phyloP scores from a whole-genome alignment of 73 alveolate species.

The Paramecium sonneborni region DNA sequence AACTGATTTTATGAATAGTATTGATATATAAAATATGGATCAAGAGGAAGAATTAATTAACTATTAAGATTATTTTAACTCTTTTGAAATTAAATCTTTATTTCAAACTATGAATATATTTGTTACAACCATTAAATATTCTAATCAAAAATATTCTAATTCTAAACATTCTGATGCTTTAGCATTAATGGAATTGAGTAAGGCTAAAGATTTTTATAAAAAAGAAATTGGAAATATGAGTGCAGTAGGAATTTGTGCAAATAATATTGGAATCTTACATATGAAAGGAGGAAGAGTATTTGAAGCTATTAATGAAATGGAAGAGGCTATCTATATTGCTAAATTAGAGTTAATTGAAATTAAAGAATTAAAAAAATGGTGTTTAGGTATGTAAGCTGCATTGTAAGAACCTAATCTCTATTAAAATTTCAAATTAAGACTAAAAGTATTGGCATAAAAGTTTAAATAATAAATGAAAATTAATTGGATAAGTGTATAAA shows the following conservation, averaged over 20 bases:
- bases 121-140: constrained; percentile 41
- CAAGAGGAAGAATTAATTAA: constrained; percentile 18
- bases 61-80: constrained; percentile 41
- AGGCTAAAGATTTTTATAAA: constrained; percentile 31
- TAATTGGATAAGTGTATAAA: not conserved
- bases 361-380: constrained; percentile 45
- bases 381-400: constrained; percentile 27
- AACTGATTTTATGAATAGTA: constrained; percentile 41
- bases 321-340: constrained; percentile 46
- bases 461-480: not conserved
- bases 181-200: constrained; percentile 53
- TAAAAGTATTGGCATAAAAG: constrained; percentile 34
- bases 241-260: constrained; percentile 59
- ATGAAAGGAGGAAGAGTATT: constrained; percentile 57
- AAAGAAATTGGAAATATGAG: constrained; percentile 53
- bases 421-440: constrained; percentile 26
- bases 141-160: constrained; percentile 42
- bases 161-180: constrained; percentile 47
- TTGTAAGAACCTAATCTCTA: constrained; percentile 38
- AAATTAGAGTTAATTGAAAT: constrained; percentile 45
- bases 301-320: constrained; percentile 58
- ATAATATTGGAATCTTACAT: constrained; percentile 46
- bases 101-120: constrained; percentile 41
- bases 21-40: constrained; percentile 40
- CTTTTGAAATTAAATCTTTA: constrained; percentile 33